phyloP scores from a whole-genome alignment of 78 protist genomes.

The Dictyostelium capitatum region DNA sequence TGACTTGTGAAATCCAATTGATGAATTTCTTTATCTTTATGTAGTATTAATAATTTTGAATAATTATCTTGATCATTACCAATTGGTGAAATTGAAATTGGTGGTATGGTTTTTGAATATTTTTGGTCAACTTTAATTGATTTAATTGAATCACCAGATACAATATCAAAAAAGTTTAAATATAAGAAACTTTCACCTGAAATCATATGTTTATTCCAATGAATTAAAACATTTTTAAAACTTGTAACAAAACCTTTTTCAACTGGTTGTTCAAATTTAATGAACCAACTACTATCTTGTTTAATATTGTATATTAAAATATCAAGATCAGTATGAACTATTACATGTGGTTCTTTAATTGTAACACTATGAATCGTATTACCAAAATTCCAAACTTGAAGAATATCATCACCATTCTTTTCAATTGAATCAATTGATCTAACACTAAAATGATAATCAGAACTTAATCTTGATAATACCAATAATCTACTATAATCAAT shows the following conservation, averaged over 20 bases:
- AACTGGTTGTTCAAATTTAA: neutral
- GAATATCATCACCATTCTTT: neutral
- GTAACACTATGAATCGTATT: no score
- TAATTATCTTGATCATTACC: neutral
- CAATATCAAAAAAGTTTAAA: constrained; percentile 9
- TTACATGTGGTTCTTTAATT: neutral
- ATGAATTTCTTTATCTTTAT: neutral
- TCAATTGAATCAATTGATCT: neutral
- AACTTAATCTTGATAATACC: neutral
- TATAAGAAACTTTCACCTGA: neutral
- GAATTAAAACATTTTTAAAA: neutral
- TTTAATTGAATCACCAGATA: neutral
- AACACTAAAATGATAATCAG: neutral
- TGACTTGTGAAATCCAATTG: neutral
- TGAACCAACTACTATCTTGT: neutral
- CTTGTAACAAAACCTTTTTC: neutral
- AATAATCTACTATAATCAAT: neutral
- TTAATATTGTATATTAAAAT: neutral
- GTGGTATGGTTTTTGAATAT: neutral
- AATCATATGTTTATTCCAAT: neutral
- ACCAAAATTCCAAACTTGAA: neutral
- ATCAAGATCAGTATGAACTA: neutral
- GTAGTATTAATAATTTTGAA: neutral
- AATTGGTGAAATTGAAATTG: neutral
- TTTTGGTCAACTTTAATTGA: constrained; percentile 9